Percentiles rank a stretch among this genome's conserved stretches.
Evolutionary conservation across 2,329 filamentous ascomycete genomes (phyloP).

Genomic region (Lecanicillium sp.): DNA sequence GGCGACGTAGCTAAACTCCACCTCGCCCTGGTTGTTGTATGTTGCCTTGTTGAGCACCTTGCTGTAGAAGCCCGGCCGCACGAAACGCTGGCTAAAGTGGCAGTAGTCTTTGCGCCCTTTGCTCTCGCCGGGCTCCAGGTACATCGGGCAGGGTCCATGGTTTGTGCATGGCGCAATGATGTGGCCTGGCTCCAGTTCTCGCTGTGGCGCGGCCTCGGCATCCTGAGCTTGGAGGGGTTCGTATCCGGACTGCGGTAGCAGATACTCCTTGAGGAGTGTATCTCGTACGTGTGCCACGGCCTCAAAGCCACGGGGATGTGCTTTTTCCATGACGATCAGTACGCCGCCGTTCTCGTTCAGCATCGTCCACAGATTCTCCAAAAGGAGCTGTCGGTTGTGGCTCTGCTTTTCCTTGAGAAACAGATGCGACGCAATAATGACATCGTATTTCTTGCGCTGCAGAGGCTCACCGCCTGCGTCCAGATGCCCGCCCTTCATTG

Average conservation of each 20-base stretch:
- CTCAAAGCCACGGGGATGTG: constrained; percentile 85
- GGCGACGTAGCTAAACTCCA: constrained; percentile 84
- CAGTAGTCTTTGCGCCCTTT: constrained; percentile 82
- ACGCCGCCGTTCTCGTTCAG: constrained; percentile 80
- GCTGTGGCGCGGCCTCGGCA: constrained; percentile 33
- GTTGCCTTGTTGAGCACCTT: constrained; percentile 57
- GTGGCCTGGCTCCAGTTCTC: constrained; percentile 53
- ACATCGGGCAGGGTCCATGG: constrained; percentile 85
- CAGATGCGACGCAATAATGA: constrained; percentile 84
- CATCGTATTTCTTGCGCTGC: constrained; percentile 73
- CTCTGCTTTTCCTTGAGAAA: constrained; percentile 72
- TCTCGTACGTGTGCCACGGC: constrained; percentile 80
- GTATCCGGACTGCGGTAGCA: constrained; percentile 45
- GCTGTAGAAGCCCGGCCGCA: constrained; percentile 76
- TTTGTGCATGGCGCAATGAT: constrained; percentile 79
- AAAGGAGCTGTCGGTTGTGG: constrained; percentile 67
- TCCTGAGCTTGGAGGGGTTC: constrained; percentile 28
- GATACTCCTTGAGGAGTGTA: constrained; percentile 68
- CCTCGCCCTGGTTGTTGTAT: constrained; percentile 79
- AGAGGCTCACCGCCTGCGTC: constrained; percentile 51
- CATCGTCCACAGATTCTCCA: constrained; percentile 86
- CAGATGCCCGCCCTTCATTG: constrained; percentile 50
- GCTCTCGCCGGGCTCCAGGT: constrained; percentile 61
- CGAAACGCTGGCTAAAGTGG: constrained; percentile 83
- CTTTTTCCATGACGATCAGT: constrained; percentile 84